phyloP scores from a whole-genome alignment of 345 rosid species.

The Sisymbrium irio region DNA sequence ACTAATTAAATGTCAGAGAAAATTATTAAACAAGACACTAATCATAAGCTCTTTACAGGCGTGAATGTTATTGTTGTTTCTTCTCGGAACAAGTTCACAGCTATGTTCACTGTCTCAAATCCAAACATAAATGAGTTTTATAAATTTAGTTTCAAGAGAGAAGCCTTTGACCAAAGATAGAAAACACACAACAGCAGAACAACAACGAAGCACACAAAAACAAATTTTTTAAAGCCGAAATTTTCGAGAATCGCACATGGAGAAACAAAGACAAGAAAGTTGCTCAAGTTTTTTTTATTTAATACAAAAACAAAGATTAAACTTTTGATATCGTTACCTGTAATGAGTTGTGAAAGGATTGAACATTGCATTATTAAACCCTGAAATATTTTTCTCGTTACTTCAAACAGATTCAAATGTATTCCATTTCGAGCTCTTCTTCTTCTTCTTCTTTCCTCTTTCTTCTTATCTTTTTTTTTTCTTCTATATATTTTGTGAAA shows the following conservation, averaged over 20 bases:
- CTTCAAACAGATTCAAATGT: conserved; percentile 3
- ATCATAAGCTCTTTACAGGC: conserved; percentile 61
- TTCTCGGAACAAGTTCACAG: conserved; percentile 48
- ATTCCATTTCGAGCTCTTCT: conserved; percentile 22
- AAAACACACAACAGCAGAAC: conserved; percentile 33
- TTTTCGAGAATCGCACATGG: conserved; percentile 32
- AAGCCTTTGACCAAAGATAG: conserved; percentile 29
- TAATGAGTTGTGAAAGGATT: conserved; percentile 23
- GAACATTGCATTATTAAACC: conserved; percentile 35
- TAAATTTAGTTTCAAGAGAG: conserved; percentile 2
- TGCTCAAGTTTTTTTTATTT: not conserved
- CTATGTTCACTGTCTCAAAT: conserved; percentile 44
- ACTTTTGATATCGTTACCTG: conserved; percentile 27
- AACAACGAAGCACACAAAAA: conserved; percentile 42
- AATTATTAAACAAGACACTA: conserved; percentile 33
- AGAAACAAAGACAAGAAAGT: conserved; percentile 3
- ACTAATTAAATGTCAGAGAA: conserved; percentile 28
- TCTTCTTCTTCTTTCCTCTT: not conserved
- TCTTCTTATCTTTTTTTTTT: not conserved
- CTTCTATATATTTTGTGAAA: not conserved
- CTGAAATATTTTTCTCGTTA: conserved; percentile 6
- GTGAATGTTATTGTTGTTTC: conserved; percentile 47
- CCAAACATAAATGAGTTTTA: not conserved
- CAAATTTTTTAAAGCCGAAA: conserved; percentile 1
- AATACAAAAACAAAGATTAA: not conserved